A percentile compares a stretch with the other conserved stretches of the same genome.
phyloP scores from a whole-genome alignment of 2,329 filamentous ascomycete genomes.

The Tolypocladium tundrense region DNA sequence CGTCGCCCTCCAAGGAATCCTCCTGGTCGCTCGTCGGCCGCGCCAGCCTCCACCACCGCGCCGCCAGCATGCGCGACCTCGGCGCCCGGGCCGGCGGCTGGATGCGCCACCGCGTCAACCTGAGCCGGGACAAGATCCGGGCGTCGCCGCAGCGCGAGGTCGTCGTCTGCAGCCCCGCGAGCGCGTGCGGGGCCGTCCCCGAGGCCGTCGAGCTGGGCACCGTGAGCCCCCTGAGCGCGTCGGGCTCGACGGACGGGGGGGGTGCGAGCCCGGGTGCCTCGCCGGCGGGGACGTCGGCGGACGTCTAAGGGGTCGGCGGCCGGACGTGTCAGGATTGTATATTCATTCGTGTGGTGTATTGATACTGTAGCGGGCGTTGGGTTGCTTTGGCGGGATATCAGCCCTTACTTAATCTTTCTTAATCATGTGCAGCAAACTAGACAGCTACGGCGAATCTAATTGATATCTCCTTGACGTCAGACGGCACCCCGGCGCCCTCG shows the following conservation, averaged over 20 bases:
- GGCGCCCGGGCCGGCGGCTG: conserved; percentile 15
- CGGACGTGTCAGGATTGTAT: neutral
- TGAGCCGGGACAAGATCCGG: conserved; percentile 2
- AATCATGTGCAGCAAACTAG: neutral
- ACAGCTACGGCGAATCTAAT: neutral
- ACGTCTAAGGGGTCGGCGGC: neutral
- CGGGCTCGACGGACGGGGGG: neutral
- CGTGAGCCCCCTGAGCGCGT: neutral
- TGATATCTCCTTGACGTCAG: neutral
- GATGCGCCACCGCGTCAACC: conserved; percentile 13
- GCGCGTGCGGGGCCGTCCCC: neutral
- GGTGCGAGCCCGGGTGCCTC: neutral
- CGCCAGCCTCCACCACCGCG: neutral
- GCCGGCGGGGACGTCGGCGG: neutral
- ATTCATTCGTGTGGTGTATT: neutral
- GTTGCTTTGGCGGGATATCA: neutral
- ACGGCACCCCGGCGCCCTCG: too few species aligned
- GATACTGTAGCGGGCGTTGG: neutral
- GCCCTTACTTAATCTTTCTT: neutral
- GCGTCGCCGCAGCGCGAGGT: neutral
- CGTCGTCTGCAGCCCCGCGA: neutral
- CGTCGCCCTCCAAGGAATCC: conserved; percentile 4
- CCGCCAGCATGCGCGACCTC: conserved; percentile 13
- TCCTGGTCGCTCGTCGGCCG: conserved; percentile 1
- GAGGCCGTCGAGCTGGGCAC: neutral